These are phyloP conservation scores for Entamoeba dispar DNA, from an alignment of 208 protist genomes.

Conservation along the genomic window DNA sequence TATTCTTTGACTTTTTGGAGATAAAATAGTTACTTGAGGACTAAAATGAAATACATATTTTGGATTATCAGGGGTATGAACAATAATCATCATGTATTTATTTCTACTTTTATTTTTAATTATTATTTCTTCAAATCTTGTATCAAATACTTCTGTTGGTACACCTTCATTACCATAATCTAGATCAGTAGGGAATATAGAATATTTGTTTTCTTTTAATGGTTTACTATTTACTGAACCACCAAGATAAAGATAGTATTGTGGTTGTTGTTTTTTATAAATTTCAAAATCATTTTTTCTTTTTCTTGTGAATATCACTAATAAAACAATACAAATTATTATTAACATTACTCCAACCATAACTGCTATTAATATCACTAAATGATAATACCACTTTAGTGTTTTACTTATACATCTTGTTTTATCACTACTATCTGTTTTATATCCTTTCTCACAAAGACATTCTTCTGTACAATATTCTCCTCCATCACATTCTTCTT, in stretches of 20 bases:
- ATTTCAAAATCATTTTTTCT: not conserved
- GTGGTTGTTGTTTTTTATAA: not conserved
- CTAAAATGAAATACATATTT: not conserved
- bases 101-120: not conserved
- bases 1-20: not conserved
- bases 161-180: not conserved
- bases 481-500: not conserved
- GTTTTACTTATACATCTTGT: not conserved
- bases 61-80: not conserved
- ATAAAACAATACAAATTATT: not conserved
- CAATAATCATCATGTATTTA: not conserved
- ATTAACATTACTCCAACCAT: not conserved
- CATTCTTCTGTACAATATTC: not conserved
- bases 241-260: not conserved
- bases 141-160: not conserved
- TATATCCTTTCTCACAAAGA: not conserved
- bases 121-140: not conserved
- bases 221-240: not conserved
- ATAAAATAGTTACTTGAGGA: not conserved
- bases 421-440: not conserved
- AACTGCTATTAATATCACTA: not conserved
- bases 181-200: not conserved
- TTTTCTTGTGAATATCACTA: not conserved
- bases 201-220: not conserved
- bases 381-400: not conserved